Evolutionary conservation across 257 asterid genomes (phyloP), one percentile per base, ranked within the genome.

Genomic region (Catharanthus roseus): DNA sequence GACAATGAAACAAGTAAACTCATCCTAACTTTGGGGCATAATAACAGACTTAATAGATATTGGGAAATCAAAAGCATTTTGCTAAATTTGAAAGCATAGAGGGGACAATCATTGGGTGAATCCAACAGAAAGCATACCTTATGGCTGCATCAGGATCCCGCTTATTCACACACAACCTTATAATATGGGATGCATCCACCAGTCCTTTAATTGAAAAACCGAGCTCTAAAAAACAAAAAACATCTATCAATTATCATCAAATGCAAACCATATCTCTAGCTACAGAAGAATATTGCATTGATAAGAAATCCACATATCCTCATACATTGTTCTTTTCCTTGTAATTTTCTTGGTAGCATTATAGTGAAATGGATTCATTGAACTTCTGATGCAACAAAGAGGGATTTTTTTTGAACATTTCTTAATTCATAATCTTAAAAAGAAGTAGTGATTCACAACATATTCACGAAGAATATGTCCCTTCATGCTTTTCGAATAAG

Each of bases 141-240:
- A 85, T 73, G 73, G 97, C 97, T 65, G 91, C 77, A 72, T 64
- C 61, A n/a, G 95, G 95, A 75, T 78, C 83, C 83, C 87, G 82
- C 85, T 82, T 85, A 53, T 67, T 84, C 58, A 89, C 82, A 71
- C 96, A 93, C 50, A 80, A 80, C 70, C 76, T 84, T 80, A 93
- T 80, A 82, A 93, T 74, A 69, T 79, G 86, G 61, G 87, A 82
- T 24, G 89, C 85, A 82, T 77, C 79, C 81, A 86, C 82, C 78
- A 90, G 41, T 41, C 86, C 86, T 70, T 79, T 82, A 42, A 89
- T 72, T 50, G 78, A 76, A 76, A 87, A 85, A 51, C 82, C 84
- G 75, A 77, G 86, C 71, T 90, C 98, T 93, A 87, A 73, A 78
- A 77, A 33, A 50, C 21, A 36, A 18, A 65, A 1, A 34, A 18